Percentiles rank a stretch among this genome's conserved stretches.
Evolutionary conservation across 1,284 basidiomycete species (phyloP).

Genomic region (Ganoderma sinense): DNA sequence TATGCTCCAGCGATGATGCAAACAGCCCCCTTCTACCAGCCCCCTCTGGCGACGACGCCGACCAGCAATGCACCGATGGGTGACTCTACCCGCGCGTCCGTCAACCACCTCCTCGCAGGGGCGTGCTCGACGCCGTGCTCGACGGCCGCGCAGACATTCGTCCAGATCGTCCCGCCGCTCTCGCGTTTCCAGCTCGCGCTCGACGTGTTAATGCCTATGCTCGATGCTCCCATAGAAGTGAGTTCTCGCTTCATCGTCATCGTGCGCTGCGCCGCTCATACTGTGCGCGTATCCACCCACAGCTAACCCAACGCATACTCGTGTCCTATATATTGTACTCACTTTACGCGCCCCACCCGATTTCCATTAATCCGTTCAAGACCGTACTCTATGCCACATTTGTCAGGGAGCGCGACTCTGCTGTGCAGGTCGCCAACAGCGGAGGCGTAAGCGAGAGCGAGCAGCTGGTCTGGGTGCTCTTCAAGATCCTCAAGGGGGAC

Average conservation of each 20-base stretch:
- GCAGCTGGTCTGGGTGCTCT: constrained; percentile 82
- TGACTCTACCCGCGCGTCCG: constrained; percentile 54
- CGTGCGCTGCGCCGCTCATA: constrained; percentile 13
- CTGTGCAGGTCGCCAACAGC: constrained; percentile 55
- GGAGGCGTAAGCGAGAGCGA: constrained; percentile 69
- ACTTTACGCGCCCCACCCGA: constrained; percentile 78
- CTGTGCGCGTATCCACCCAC: constrained; percentile 18
- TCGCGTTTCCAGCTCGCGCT: constrained; percentile 80
- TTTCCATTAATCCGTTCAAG: constrained; percentile 80
- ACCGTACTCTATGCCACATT: constrained; percentile 71
- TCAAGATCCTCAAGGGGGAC: constrained; percentile 83
- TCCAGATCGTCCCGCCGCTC: constrained; percentile 72
- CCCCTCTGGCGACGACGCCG: constrained; percentile 38
- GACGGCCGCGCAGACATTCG: constrained; percentile 74
- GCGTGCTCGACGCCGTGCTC: constrained; percentile 76
- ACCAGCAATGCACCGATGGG: constrained; percentile 26
- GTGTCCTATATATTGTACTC: constrained; percentile 80
- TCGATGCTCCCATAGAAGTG: constrained; percentile 53
- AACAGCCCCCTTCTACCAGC: constrained; percentile 35
- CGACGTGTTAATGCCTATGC: constrained; percentile 75
- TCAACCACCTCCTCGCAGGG: constrained; percentile 67
- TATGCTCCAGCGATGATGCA: constrained; percentile 33
- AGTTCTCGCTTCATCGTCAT: constrained; percentile 19
- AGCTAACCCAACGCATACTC: constrained; percentile 76
- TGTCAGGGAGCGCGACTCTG: constrained; percentile 66